Evolutionary conservation across 441 rosid genomes (phyloP).

Genomic region (Populus hybrid): DNA sequence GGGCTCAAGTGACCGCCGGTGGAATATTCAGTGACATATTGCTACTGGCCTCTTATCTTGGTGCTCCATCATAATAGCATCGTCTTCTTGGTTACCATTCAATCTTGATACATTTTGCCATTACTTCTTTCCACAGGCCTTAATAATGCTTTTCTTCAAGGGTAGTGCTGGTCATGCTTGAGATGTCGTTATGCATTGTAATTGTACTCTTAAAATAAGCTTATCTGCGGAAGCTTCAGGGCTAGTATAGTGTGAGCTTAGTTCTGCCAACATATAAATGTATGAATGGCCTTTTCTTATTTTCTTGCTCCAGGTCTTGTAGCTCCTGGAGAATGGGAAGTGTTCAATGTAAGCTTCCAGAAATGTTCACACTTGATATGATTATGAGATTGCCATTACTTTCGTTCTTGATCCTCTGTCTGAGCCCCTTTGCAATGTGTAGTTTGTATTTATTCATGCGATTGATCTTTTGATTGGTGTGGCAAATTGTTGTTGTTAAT

Average conservation of each 20-base stretch:
- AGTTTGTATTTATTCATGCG: too few species aligned
- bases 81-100: not conserved
- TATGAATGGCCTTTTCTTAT: not conserved
- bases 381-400: too few species aligned
- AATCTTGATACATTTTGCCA: not conserved
- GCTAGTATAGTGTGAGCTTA: not conserved
- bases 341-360: not conserved
- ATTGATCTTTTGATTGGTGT: too few species aligned
- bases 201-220: not conserved
- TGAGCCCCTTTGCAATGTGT: too few species aligned
- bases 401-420: too few species aligned
- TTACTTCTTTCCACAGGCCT: not conserved
- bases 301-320: not conserved
- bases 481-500: too few species aligned
- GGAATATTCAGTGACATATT: conserved; percentile 91
- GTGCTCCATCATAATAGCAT: conserved; percentile 71
- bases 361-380: too few species aligned
- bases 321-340: not conserved
- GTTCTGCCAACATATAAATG: not conserved
- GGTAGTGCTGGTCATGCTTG: not conserved
- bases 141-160: not conserved
- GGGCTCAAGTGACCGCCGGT: conserved; percentile 98
- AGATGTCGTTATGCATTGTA: not conserved
- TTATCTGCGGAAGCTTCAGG: too few species aligned
- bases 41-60: conserved; percentile 89